phyloP scores from a whole-genome alignment of 371 early-diverging fungal species.

The Syncephalastrum contaminatum region DNA sequence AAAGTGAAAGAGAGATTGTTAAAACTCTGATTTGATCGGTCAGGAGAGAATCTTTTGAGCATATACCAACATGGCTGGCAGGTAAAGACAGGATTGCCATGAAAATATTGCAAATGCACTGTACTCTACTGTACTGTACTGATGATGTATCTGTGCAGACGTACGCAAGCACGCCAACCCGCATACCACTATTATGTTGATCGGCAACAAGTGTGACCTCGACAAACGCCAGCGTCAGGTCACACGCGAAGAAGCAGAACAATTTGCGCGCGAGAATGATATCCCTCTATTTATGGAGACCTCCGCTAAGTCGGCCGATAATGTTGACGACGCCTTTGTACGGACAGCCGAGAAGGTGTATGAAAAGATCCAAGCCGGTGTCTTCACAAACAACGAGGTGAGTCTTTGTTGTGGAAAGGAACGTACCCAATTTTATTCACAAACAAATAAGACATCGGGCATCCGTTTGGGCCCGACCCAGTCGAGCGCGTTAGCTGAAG shows the following conservation, averaged over 20 bases:
- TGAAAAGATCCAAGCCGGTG: conserved; percentile 78
- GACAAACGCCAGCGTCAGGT: conserved; percentile 73
- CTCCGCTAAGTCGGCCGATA: conserved; percentile 91
- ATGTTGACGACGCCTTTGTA: conserved; percentile 85
- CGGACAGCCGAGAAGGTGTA: conserved; percentile 80
- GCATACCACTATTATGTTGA: conserved; percentile 86
- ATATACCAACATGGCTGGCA: conserved; percentile 91
- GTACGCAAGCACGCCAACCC: conserved; percentile 87
- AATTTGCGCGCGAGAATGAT: conserved; percentile 84
- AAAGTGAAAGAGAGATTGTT: too few species aligned
- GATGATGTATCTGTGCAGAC: conserved; percentile 32
- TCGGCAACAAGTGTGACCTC: conserved; percentile 95
- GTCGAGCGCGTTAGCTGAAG: conserved; percentile 45
- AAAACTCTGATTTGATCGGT: neutral
- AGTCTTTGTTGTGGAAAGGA: conserved; percentile 1
- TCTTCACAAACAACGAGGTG: conserved; percentile 76
- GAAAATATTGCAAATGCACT: too few species aligned
- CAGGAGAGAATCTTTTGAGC: conserved; percentile 85
- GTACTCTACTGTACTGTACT: neutral
- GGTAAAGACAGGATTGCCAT: conserved; percentile 32
- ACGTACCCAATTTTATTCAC: conserved; percentile 7
- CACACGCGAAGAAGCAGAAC: conserved; percentile 83
- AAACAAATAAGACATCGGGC: conserved; percentile 44
- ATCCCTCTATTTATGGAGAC: conserved; percentile 89
- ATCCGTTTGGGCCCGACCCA: conserved; percentile 49